Evolutionary conservation across 169 alveolate genomes (phyloP), one percentile per base, ranked within the genome.

Genomic region (Babesia ovata): DNA sequence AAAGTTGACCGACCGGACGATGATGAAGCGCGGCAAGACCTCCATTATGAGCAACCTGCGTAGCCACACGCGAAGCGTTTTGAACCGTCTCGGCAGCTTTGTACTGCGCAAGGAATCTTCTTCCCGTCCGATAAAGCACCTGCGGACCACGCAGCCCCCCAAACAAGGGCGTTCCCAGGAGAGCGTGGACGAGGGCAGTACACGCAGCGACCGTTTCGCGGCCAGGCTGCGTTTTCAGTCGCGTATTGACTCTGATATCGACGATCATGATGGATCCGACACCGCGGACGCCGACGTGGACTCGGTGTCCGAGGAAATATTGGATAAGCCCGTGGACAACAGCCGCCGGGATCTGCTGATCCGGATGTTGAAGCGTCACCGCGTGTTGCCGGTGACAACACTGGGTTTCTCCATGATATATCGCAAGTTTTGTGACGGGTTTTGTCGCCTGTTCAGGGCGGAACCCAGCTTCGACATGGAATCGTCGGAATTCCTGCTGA

Each of bases 381-480:
- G 76, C 14, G 66, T 36, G 19, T 13, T 67, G 4, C 76, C 76
- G 22, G 56, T 67, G 58, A 22, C 50, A 8, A 26, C 76, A 9
- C 11, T 67, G 24, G 58, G 44, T 4, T 12, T 21, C 39, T 16
- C 14, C 36, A 24, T 53, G 22, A 13, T 52, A 11, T 52, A 24
- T 50, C 46, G 65, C 16, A 67, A 49, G 39, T 53, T 39, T 22
- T 9, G 29, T 4, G 65, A 53, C 6, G 52, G 10, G 12, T 10
- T 67, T 0, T 19, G 42, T 0, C 26, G 56, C 21, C 19, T 54
- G 17, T 50, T 67, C 44, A 19, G 29, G 33, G 54, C 60, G 9
- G 76, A 67, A 13, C 76, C 76, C 2, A 49, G 24, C 33, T 67
- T 67, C 56, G 76, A 49, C 29, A 67, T 67, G 76, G 76, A 54